Evolutionary conservation across 495 filamentous ascomycete species (phyloP).

Genomic region (Cladorrhinum samala): DNA sequence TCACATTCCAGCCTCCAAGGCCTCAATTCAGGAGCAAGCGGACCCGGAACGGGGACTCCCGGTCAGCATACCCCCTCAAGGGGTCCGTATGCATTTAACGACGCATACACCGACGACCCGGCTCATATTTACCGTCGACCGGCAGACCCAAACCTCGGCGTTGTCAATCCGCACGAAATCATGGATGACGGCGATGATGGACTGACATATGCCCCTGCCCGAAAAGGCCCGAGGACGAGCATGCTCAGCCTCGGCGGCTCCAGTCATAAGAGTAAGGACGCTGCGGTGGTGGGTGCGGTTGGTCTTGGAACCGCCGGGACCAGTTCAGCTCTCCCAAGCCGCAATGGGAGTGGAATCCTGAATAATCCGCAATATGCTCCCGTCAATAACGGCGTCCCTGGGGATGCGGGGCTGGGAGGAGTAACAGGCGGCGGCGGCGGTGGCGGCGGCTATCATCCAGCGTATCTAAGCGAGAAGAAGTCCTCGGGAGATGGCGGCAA

Average conservation of each 20-base stretch:
- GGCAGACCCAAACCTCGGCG: constrained; percentile 46
- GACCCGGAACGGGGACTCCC: constrained; percentile 18
- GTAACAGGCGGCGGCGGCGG: constrained; percentile 11
- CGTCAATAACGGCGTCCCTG: constrained; percentile 23
- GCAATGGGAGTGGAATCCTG: constrained; percentile 32
- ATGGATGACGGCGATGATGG: constrained; percentile 84
- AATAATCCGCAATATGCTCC: constrained; percentile 32
- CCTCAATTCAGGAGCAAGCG: constrained; percentile 10
- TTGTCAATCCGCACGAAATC: constrained; percentile 73
- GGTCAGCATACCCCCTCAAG: constrained; percentile 24
- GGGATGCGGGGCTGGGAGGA: constrained; percentile 19
- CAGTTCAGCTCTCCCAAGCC: constrained; percentile 41
- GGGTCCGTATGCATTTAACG: constrained; percentile 21
- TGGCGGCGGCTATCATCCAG: constrained; percentile 4
- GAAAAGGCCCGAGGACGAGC: constrained; percentile 39
- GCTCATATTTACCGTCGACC: constrained; percentile 56
- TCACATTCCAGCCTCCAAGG: constrained; percentile 21
- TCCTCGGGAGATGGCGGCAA: constrained; percentile 52
- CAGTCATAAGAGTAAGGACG: constrained; percentile 28
- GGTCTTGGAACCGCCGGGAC: constrained; percentile 50
- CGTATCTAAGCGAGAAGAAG: constrained; percentile 37
- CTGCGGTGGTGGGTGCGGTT: constrained; percentile 31
- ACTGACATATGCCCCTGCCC: constrained; percentile 44
- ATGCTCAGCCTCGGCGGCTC: constrained; percentile 48
- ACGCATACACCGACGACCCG: constrained; percentile 33